phyloP scores from a whole-genome alignment of 2,329 filamentous ascomycete genomes.

The Stachybotrys elegans region DNA sequence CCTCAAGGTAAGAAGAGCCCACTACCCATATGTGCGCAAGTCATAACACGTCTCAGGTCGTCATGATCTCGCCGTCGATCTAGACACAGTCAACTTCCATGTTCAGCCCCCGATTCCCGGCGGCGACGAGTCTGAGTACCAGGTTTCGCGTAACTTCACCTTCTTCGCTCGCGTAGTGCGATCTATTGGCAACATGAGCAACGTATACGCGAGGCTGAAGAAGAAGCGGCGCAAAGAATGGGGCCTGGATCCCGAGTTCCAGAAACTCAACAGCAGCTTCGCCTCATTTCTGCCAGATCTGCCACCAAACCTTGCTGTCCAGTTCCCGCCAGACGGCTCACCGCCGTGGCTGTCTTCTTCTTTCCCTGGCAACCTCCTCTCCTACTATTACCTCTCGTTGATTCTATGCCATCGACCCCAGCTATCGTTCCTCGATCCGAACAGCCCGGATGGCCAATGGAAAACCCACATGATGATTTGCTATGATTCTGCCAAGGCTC shows the following conservation, averaged over 20 bases:
- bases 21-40: background rate
- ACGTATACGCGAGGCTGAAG: conserved; percentile 67
- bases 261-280: conserved; percentile 72
- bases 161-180: conserved; percentile 74
- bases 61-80: conserved; percentile 69
- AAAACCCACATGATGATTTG: conserved; percentile 84
- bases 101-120: conserved; percentile 59
- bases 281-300: conserved; percentile 71
- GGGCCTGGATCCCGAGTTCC: conserved; percentile 80
- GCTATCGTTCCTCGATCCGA: conserved; percentile 71
- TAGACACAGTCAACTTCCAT: conserved; percentile 71
- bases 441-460: conserved; percentile 67
- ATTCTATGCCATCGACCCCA: conserved; percentile 88
- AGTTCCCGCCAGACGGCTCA: conserved; percentile 72
- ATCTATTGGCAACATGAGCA: conserved; percentile 73
- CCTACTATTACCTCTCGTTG: conserved; percentile 79
- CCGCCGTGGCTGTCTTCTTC: conserved; percentile 82
- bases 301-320: conserved; percentile 71
- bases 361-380: conserved; percentile 84
- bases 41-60: conserved; percentile 50
- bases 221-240: conserved; percentile 77
- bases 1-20: conserved; percentile 64
- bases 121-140: conserved; percentile 68
- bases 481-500: conserved; percentile 75
- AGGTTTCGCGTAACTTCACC: conserved; percentile 76